These are phyloP conservation scores for Leishmania amazonensis DNA, from an alignment of 208 protist genomes.

Conservation along the genomic window DNA sequence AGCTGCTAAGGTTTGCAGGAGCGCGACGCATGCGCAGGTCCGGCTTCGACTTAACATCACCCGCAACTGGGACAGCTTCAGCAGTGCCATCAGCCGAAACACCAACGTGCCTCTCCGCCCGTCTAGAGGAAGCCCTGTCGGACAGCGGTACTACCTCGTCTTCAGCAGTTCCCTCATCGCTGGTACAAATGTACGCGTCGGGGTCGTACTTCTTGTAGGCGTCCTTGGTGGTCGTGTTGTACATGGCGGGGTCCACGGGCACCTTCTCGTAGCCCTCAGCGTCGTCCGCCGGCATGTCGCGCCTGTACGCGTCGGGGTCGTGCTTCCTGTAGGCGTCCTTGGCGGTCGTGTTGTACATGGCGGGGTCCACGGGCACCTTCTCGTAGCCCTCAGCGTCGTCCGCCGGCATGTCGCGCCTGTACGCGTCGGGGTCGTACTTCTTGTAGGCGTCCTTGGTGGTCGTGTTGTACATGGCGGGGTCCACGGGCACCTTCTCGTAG, in stretches of 20 bases:
- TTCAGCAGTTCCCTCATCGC: neutral
- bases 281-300: slow-evolving; percentile 8
- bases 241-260: slow-evolving; percentile 33
- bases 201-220: slow-evolving; percentile 12
- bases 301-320: slow-evolving; percentile 48
- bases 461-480: slow-evolving; percentile 31
- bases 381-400: slow-evolving; percentile 8
- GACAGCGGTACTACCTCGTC: neutral
- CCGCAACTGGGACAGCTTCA: too few species aligned
- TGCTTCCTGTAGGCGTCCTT: slow-evolving; percentile 48
- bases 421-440: slow-evolving; percentile 32
- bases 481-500: slow-evolving; percentile 10
- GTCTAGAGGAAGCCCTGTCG: neutral
- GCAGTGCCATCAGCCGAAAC: neutral
- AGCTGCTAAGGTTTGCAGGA: neutral
- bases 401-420: slow-evolving; percentile 30
- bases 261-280: slow-evolving; percentile 10
- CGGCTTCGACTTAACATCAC: neutral
- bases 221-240: slow-evolving; percentile 10
- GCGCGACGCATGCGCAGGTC: neutral
- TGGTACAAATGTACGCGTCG: slow-evolving; percentile 28
- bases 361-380: slow-evolving; percentile 25
- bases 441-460: slow-evolving; percentile 20
- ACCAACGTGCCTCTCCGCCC: too few species aligned
- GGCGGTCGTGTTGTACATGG: slow-evolving; percentile 45